phyloP scores from a whole-genome alignment of 306 rosid species.

The Psophocarpus tetragonolobus region DNA sequence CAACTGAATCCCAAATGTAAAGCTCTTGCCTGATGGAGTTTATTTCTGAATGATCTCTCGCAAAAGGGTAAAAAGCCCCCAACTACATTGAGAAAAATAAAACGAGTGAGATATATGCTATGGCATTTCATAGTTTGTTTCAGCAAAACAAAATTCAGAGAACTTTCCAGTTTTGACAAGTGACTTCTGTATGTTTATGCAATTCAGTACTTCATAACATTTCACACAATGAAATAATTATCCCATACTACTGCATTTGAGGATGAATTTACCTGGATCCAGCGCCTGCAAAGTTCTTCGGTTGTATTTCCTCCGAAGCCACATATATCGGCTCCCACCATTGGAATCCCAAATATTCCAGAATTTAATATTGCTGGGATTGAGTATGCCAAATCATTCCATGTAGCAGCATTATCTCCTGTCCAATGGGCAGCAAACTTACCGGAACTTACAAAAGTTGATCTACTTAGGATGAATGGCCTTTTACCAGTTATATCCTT shows the following conservation, averaged over 20 bases:
- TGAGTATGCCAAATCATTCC: conserved; percentile 81
- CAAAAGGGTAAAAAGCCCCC: conserved; percentile 90
- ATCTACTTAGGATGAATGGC: conserved; percentile 82
- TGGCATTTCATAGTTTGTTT: background rate
- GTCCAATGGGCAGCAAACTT: conserved; percentile 95
- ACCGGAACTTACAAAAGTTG: conserved; percentile 89
- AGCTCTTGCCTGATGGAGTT: conserved; percentile 65
- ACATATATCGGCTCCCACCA: conserved; percentile 97
- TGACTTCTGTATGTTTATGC: background rate
- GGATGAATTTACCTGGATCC: conserved; percentile 77
- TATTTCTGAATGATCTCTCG: conserved; percentile 77
- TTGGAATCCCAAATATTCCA: conserved; percentile 85
- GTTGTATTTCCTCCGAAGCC: conserved; percentile 68
- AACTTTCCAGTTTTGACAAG: background rate
- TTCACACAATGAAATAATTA: background rate
- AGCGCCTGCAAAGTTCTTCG: conserved; percentile 87
- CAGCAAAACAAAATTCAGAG: background rate
- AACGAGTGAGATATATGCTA: background rate
- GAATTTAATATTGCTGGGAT: conserved; percentile 68
- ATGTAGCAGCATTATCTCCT: conserved; percentile 83
- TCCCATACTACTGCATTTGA: background rate
- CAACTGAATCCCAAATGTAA: conserved; percentile 87
- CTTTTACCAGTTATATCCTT: conserved; percentile 62
- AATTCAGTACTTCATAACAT: background rate
- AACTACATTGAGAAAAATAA: conserved; percentile 47